Conservation (phyloP, 179 eudicot species). For the Patellifolia procumbens region DNA sequence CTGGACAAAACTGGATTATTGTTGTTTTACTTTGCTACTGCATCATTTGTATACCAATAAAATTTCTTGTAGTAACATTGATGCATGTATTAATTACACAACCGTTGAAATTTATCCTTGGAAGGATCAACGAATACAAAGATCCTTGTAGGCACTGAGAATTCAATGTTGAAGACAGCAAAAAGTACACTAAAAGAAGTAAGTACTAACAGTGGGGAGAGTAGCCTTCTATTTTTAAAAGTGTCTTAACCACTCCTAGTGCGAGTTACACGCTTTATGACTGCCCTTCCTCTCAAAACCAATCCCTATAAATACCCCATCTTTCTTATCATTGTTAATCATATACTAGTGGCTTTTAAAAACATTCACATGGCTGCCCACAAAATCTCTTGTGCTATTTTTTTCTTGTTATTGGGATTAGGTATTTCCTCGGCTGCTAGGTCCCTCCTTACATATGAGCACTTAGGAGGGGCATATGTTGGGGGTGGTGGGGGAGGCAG, state of each 20-base stretch:
- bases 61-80: too few relatives aligned
- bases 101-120: neutral
- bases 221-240: conserved; percentile 25
- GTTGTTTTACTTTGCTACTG: too few relatives aligned
- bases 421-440: conserved; percentile 46
- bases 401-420: conserved; percentile 36
- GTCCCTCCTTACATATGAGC: conserved; percentile 40
- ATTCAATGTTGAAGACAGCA: conserved; percentile 37
- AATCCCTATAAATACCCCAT: conserved; percentile 48
- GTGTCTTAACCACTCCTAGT: conserved; percentile 32
- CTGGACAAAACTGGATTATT: too few relatives aligned
- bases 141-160: conserved; percentile 8
- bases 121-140: neutral
- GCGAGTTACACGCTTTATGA: conserved; percentile 32
- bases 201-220: conserved; percentile 32
- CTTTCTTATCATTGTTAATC: conserved; percentile 19
- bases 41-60: too few relatives aligned
- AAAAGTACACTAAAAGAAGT: conserved; percentile 20
- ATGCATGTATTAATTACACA: too few relatives aligned
- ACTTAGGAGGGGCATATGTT: conserved; percentile 28
- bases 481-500: conserved; percentile 30
- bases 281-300: conserved; percentile 17
- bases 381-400: conserved; percentile 37
- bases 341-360: conserved; percentile 20
- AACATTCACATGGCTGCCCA: conserved; percentile 37